These are phyloP conservation scores for Teratosphaeria epicoccoides DNA, from an alignment of 2,329 filamentous ascomycete genomes.

Conservation along the genomic window DNA sequence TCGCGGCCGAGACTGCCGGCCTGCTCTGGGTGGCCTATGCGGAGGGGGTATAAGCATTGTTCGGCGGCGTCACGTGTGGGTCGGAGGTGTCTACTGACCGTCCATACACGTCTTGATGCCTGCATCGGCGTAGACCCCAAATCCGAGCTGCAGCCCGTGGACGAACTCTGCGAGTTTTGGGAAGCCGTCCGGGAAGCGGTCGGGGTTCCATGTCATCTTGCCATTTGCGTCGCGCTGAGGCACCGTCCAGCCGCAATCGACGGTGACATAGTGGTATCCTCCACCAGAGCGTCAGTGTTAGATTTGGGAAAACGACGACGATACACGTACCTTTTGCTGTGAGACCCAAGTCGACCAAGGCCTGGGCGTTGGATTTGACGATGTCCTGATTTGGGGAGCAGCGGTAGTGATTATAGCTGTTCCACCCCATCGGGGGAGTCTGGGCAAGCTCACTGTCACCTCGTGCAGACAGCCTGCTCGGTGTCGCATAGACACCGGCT, in stretches of 20 bases:
- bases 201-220: constrained; percentile 40
- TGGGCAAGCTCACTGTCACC: not conserved
- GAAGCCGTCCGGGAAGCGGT: constrained; percentile 42
- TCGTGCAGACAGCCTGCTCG: not conserved
- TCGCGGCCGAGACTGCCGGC: constrained; percentile 16
- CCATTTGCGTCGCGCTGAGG: constrained; percentile 31
- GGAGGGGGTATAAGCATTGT: not conserved
- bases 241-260: constrained; percentile 49
- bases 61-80: not conserved
- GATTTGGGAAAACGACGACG: not conserved
- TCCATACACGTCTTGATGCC: constrained; percentile 19
- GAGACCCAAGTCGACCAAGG: constrained; percentile 36
- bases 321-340: not conserved
- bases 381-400: constrained; percentile 41
- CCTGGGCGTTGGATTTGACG: constrained; percentile 35
- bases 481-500: not conserved
- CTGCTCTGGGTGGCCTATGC: constrained; percentile 1
- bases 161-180: constrained; percentile 34
- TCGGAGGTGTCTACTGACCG: not conserved
- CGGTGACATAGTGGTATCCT: constrained; percentile 47
- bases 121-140: constrained; percentile 43
- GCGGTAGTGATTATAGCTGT: constrained; percentile 48
- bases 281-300: not conserved
- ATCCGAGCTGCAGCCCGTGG: constrained; percentile 32
- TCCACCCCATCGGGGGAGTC: constrained; percentile 34